Conservation (phyloP, 805 yeast species). For the Kluyveromyces starmeri region DNA sequence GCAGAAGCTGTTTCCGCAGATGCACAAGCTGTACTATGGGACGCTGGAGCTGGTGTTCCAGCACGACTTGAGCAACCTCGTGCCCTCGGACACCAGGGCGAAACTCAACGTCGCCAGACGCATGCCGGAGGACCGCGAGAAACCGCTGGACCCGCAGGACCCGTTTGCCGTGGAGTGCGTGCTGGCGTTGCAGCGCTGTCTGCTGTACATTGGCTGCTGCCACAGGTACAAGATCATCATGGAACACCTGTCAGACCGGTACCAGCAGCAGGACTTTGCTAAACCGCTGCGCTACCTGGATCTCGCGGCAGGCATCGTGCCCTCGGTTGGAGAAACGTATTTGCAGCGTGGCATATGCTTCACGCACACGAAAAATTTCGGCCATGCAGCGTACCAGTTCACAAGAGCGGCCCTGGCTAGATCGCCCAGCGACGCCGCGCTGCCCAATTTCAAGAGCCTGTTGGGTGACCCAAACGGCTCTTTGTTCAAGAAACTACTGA, state of each 20-base stretch:
- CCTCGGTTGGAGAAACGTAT: slow-evolving; percentile 56
- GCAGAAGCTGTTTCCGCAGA: slow-evolving; percentile 8
- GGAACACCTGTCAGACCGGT: slow-evolving; percentile 33
- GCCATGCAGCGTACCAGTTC: slow-evolving; percentile 19
- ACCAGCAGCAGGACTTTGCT: slow-evolving; percentile 35
- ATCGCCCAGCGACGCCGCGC: slow-evolving; percentile 39
- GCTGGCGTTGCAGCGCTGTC: slow-evolving; percentile 16
- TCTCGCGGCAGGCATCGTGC: slow-evolving; percentile 47
- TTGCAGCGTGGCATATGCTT: slow-evolving; percentile 23
- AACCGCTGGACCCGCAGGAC: slow-evolving; percentile 7
- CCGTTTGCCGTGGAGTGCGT: slow-evolving; percentile 11
- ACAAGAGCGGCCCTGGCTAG: slow-evolving; percentile 49
- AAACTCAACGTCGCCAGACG: slow-evolving; percentile 3
- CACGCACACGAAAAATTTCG: slow-evolving; percentile 20
- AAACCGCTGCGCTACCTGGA: slow-evolving; percentile 41
- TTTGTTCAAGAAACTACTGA: slow-evolving; percentile 18
- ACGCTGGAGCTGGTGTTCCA: slow-evolving; percentile 6
- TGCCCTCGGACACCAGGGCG: slow-evolving; percentile 7
- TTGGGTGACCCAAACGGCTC: slow-evolving; percentile 31
- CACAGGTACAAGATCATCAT: slow-evolving; percentile 47
- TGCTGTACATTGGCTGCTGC: slow-evolving; percentile 46
- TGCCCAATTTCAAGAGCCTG: slow-evolving; percentile 35
- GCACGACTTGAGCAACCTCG: slow-evolving; percentile 3
- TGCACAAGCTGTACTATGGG: slow-evolving; percentile 10
- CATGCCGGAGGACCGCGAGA: neutral